Evolutionary conservation across 208 protist genomes (phyloP).

Genomic region (Leishmania tarentolae): DNA sequence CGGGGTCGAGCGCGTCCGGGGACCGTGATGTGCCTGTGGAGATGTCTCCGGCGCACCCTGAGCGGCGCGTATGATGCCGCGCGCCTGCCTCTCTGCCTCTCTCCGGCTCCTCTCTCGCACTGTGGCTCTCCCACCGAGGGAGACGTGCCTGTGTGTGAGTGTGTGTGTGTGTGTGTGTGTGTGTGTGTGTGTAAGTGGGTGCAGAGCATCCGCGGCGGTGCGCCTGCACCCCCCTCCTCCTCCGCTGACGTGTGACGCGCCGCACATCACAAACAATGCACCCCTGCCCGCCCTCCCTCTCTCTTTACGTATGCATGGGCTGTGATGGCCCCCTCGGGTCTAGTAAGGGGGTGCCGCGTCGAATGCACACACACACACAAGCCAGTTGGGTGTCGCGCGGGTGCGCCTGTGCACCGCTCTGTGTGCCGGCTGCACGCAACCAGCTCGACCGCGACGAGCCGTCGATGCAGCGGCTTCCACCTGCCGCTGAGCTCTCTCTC

Average conservation of each 20-base stretch:
- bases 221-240: neutral
- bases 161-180: no score
- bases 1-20: slow-evolving; percentile 42
- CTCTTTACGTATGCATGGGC: neutral
- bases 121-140: neutral
- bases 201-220: neutral
- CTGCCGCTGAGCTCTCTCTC: neutral
- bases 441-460: neutral
- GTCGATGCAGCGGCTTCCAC: neutral
- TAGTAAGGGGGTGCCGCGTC: neutral
- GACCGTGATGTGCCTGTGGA: slow-evolving; percentile 58
- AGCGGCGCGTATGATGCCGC: slow-evolving; percentile 60
- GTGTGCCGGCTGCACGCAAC: neutral
- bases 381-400: neutral
- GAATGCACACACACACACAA: neutral
- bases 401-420: neutral
- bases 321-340: neutral
- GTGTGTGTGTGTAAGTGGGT: no score
- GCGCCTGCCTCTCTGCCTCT: neutral
- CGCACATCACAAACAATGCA: neutral
- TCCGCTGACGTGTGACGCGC: neutral
- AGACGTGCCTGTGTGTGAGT: neutral
- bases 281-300: neutral
- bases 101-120: neutral
- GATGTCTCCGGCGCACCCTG: slow-evolving; percentile 72